Evolutionary conservation across 2,329 filamentous ascomycete species (phyloP).

Genomic region (Ceratocystis papillata): DNA sequence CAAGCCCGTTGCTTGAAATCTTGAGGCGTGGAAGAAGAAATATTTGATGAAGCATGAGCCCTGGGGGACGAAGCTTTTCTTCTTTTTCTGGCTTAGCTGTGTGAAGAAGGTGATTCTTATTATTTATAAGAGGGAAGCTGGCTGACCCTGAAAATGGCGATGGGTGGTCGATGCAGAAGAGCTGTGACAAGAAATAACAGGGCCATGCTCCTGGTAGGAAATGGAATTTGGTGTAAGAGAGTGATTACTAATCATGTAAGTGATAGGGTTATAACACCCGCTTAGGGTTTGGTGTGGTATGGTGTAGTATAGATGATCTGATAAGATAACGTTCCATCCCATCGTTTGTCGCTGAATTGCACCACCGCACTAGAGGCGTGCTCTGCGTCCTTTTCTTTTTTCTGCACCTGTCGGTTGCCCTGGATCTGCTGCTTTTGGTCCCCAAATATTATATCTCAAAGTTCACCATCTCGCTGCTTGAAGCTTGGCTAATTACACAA

Average conservation of each 20-base stretch:
- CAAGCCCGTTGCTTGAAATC: slow-evolving; percentile 1
- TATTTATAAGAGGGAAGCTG: neutral
- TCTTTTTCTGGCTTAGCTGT: neutral
- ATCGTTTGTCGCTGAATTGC: neutral
- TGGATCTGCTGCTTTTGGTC: neutral
- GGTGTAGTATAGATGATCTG: slow-evolving; percentile 21
- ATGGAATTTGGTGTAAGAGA: neutral
- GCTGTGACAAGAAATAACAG: neutral
- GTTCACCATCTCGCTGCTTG: neutral
- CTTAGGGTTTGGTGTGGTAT: neutral
- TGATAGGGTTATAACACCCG: neutral
- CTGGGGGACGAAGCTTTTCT: neutral
- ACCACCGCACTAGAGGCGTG: neutral
- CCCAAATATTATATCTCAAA: neutral
- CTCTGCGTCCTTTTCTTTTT: neutral
- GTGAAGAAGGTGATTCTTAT: neutral
- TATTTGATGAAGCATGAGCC: neutral
- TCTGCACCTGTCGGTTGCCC: neutral
- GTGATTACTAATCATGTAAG: neutral
- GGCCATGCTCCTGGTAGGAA: neutral
- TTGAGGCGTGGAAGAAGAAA: neutral
- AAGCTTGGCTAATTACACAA: neutral
- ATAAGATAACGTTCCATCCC: slow-evolving; percentile 21
- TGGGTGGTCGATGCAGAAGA: neutral
- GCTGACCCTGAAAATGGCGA: neutral